Evolutionary conservation across 495 filamentous ascomycete genomes (phyloP).

Genomic region (Penicillium lividum): DNA sequence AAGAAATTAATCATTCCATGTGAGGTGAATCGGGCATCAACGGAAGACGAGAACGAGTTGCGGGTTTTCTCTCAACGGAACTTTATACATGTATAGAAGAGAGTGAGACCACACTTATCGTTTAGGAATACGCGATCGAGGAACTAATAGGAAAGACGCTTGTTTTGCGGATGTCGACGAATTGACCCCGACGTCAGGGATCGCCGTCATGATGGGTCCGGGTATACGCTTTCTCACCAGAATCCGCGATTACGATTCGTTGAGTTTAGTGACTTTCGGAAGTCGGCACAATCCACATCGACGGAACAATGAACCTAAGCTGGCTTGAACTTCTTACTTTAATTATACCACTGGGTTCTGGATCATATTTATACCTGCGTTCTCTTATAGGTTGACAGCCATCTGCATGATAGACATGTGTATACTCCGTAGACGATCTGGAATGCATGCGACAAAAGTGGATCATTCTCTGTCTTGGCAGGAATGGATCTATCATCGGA

Average conservation of each 20-base stretch:
- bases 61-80: background rate
- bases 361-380: background rate
- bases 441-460: background rate
- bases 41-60: background rate
- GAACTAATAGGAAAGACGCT: background rate
- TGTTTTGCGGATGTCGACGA: background rate
- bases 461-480: background rate
- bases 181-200: background rate
- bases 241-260: background rate
- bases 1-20: background rate
- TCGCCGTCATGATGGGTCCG: background rate
- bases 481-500: background rate
- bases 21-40: constrained; percentile 6
- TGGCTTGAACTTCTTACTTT: background rate
- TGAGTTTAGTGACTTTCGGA: constrained; percentile 3
- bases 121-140: background rate
- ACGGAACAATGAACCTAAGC: background rate
- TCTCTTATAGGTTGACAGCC: background rate
- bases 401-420: background rate
- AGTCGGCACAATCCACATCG: constrained; percentile 3
- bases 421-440: background rate
- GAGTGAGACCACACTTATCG: background rate
- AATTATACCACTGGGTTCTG: background rate
- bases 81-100: background rate
- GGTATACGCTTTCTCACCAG: background rate